Evolutionary conservation across 768 basidiomycete species (phyloP).

Genomic region (Plicaturopsis crispa): DNA sequence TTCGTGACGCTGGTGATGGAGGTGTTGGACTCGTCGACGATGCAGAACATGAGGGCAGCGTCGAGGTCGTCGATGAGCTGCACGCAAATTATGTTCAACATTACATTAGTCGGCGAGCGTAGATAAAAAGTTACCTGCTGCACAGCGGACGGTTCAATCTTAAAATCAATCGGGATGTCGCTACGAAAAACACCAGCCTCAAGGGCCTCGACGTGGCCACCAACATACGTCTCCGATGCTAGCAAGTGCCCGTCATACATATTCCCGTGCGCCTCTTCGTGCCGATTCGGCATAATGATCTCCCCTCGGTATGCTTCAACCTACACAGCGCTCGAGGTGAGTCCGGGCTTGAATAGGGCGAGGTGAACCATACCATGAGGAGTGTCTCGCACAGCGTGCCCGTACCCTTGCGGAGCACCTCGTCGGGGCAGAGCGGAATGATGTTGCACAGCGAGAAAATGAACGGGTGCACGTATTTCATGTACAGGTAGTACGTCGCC

Average conservation of each 20-base stretch:
- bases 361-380: conserved; percentile 70
- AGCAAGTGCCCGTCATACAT: conserved; percentile 97
- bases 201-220: conserved; percentile 96
- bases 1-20: conserved; percentile 83
- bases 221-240: conserved; percentile 96
- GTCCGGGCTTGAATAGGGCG: background rate
- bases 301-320: conserved; percentile 89
- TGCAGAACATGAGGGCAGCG: conserved; percentile 82
- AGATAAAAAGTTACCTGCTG: conserved; percentile 52
- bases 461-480: conserved; percentile 99
- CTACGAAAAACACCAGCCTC: conserved; percentile 98
- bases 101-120: background rate
- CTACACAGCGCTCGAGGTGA: conserved; percentile 30
- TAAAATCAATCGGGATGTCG: conserved; percentile 93
- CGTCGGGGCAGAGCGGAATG: conserved; percentile 94
- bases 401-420: conserved; percentile 91
- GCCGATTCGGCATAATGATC: conserved; percentile 97
- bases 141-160: conserved; percentile 80
- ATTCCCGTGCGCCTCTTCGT: conserved; percentile 86
- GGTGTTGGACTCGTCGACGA: conserved; percentile 76
- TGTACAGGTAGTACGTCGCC: conserved; percentile 99
- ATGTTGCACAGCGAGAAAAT: conserved; percentile 99
- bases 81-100: conserved; percentile 3
- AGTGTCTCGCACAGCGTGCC: conserved; percentile 97
- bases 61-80: conserved; percentile 94